A percentile compares a stretch with the other conserved stretches of the same genome.
Conservation (phyloP, 2,329 filamentous ascomycete species). For the Huntiella decipiens region DNA sequence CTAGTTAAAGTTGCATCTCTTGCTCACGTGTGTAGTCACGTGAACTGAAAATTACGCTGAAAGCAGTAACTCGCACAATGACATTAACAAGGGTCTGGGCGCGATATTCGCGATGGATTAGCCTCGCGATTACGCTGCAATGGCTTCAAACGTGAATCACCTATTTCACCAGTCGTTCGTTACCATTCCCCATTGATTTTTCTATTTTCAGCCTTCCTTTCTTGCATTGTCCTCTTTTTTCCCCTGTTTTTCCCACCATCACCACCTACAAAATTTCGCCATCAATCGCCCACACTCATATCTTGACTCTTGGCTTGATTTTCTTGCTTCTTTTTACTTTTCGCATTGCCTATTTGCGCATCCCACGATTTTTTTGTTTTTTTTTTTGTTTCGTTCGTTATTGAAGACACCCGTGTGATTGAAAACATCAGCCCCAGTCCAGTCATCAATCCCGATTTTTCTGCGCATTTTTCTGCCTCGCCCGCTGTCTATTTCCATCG, state of each 20-base stretch:
- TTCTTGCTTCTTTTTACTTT: background rate
- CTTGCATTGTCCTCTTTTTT: background rate
- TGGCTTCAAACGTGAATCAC: constrained; percentile 5
- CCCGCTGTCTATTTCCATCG: too few species aligned
- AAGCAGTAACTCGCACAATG: background rate
- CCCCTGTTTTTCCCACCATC: background rate
- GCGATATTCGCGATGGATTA: constrained; percentile 11
- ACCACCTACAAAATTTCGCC: background rate
- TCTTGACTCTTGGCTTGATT: too few species aligned
- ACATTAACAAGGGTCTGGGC: background rate
- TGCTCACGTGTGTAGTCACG: background rate
- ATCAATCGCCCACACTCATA: too few species aligned
- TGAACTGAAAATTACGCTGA: background rate
- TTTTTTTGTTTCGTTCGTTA: background rate
- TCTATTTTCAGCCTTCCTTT: background rate
- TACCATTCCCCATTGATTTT: background rate
- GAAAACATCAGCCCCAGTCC: background rate
- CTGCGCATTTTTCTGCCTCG: background rate
- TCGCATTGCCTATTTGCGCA: background rate
- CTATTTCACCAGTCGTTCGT: constrained; percentile 1
- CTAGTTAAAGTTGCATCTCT: too few species aligned
- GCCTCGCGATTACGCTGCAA: constrained; percentile 8
- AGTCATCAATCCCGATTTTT: background rate
- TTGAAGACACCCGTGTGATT: background rate
- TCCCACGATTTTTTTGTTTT: background rate